Evolutionary conservation across 129 eudicot species (phyloP), one percentile per base, ranked within the genome.

Genomic region (Pulicaria dysenterica): DNA sequence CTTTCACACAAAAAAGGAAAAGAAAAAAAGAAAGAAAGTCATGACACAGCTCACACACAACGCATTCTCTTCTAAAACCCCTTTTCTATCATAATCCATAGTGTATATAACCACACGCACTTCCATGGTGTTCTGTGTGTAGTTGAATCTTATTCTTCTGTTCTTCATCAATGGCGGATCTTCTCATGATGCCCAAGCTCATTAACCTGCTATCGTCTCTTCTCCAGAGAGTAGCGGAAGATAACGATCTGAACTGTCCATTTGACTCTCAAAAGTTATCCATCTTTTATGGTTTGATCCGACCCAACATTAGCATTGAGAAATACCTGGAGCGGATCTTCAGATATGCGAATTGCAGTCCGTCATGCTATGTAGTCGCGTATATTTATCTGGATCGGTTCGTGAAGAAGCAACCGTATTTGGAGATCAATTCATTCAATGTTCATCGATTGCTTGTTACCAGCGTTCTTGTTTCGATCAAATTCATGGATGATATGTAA

Each of bases 401-500:
- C 14, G 12, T 64, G 48, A 85, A 81, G 72, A 83, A 64, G n/a
- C 89, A 86, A 58, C 91, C 87, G 1, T 42, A 58, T 48, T 66
- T 89, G 64, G 89, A 80, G 8, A 70, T 89, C 17, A 79, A 69
- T 16, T 86, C 91, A 5, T 79, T 79, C 72, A 86, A 79, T 75
- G 87, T 89, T 9, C 96, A 89, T 77, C 87, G 91, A 8, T 74
- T 89, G 79, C 85, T 89, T 46, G 78, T 89, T 39, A 73, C 89
- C 7, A 89, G 91, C 48, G 87, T 89, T 49, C 63, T 89, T 85
- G 73, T 81, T 83, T 80, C 95, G 46, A 84, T 86, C 58, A 88
- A 88, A 55, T 85, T 88, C 78, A 75, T 89, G 88, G 91, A 89
- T 72, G 91, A 89, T 38, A 83, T 83, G 92, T 89, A 57, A 89